Conservation (phyloP, 495 filamentous ascomycete species). For the Oidiodendron maius region DNA sequence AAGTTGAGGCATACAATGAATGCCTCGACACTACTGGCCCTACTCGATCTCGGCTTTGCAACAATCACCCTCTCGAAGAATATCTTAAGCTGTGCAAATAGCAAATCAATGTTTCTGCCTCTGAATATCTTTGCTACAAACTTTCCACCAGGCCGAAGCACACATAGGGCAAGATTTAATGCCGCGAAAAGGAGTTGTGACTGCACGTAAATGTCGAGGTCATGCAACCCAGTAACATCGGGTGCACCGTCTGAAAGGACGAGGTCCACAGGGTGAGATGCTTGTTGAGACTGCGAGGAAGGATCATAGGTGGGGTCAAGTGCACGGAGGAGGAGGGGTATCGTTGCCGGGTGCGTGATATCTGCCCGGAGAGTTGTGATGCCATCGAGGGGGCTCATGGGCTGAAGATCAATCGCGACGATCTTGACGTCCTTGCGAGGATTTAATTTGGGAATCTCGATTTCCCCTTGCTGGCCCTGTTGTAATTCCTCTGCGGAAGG, state of each 20-base stretch:
- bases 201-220: constrained; percentile 96
- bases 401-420: constrained; percentile 90
- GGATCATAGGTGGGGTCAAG: constrained; percentile 69
- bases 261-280: constrained; percentile 72
- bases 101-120: constrained; percentile 83
- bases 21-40: constrained; percentile 91
- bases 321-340: constrained; percentile 78
- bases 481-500: constrained; percentile 1
- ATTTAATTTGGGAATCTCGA: constrained; percentile 27
- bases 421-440: constrained; percentile 80
- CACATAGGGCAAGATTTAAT: constrained; percentile 84
- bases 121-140: constrained; percentile 98
- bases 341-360: constrained; percentile 93
- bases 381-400: constrained; percentile 87
- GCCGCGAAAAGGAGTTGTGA: constrained; percentile 91
- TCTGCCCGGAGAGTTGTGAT: constrained; percentile 89
- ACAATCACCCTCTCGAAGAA: constrained; percentile 85
- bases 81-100: constrained; percentile 86
- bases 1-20: constrained; percentile 95
- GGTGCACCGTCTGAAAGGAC: constrained; percentile 94
- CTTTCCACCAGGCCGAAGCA: constrained; percentile 85
- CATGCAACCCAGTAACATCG: constrained; percentile 93
- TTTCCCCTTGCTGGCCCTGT: constrained; percentile 19
- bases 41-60: constrained; percentile 85
- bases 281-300: constrained; percentile 39